Evolutionary conservation across 139 green algal species (phyloP), one percentile per base, ranked within the genome.

Genomic region (Volvox reticuliferus): DNA sequence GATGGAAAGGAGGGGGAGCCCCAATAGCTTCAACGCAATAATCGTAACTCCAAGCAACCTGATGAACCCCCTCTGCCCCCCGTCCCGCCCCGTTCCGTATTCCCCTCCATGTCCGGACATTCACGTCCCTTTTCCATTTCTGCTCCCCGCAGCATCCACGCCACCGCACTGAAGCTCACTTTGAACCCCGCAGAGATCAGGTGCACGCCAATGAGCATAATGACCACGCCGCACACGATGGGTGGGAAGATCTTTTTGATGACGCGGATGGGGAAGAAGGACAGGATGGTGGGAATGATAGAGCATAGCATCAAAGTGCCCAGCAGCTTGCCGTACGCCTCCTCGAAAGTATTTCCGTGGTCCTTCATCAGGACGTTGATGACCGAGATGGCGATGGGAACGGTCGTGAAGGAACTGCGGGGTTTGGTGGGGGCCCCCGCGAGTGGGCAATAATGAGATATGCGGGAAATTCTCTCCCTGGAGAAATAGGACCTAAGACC

Each of bases 181-280:
- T 96, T 95, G 71, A 98, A 95, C n/a, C 96, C 96, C 22, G 93
- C 93, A 26, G 82, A 91, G 28, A 92, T 89, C 24, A 98, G 91
- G 76, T 92, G 80, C 22, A 94, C 87, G 79, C 96, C 96, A 71
- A 98, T 98, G 16, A 98, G 89, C 37, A 96, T 93, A 69, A 97
- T 94, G 17, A 93, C 91, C 24, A 95, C 89, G 68, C 95, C 95
- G 19, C 94, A 95, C 50, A 98, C 96, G 33, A 97, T 92, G 36
- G 93, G 94, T 16, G 96, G 94, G 83, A 97, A 95, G 30, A 96
- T 86, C 61, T 88, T 92, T 36, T 91, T 89, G n/a, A 98, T 89
- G 30, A 94, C 21, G 3, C 36, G n/a, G 62, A 87, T 91, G 32
- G 96, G 96, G 67, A 97, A 61, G 91, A 98, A 98, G 28, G 92